phyloP scores from a whole-genome alignment of 2,329 filamentous ascomycete genomes.

The Phaeophleospora eucalypticola region DNA sequence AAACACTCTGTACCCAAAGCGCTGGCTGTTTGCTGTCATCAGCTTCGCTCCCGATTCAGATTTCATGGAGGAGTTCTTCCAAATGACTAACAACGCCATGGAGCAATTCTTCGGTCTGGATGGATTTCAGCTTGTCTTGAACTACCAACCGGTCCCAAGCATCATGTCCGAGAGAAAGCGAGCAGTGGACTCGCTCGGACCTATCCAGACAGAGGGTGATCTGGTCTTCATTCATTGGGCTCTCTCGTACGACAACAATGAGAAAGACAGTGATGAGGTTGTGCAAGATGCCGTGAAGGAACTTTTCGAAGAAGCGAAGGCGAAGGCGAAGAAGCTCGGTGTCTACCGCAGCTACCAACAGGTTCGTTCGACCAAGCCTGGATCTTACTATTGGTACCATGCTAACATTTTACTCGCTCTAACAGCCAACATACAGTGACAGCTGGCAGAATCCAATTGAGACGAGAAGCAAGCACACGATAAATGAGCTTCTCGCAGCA shows the following conservation, averaged over 20 bases:
- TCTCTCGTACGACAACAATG: constrained; percentile 12
- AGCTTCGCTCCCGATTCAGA: constrained; percentile 18
- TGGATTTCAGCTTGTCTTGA: constrained; percentile 19
- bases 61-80: constrained; percentile 22
- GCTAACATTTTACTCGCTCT: too few species aligned
- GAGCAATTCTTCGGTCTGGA: constrained; percentile 10
- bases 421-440: too few species aligned
- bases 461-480: too few species aligned
- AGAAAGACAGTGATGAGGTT: constrained; percentile 7
- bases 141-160: constrained; percentile 19
- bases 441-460: too few species aligned
- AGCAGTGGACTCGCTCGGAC: constrained; percentile 17
- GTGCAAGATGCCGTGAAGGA: constrained; percentile 14
- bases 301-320: constrained; percentile 9
- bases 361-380: too few species aligned
- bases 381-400: too few species aligned
- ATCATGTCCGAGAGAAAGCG: constrained; percentile 15
- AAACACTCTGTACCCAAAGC: constrained; percentile 14
- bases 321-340: constrained; percentile 13
- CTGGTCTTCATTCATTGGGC: constrained; percentile 18
- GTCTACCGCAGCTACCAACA: constrained; percentile 18
- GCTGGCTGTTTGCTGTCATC: constrained; percentile 20
- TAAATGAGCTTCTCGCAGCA: too few species aligned
- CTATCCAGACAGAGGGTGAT: constrained; percentile 18
- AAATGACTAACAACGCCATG: constrained; percentile 17